A percentile compares a stretch with the other conserved stretches of the same genome.
Conservation (phyloP, 2,329 filamentous ascomycete genomes). For the Cladorrhinum sp. region DNA sequence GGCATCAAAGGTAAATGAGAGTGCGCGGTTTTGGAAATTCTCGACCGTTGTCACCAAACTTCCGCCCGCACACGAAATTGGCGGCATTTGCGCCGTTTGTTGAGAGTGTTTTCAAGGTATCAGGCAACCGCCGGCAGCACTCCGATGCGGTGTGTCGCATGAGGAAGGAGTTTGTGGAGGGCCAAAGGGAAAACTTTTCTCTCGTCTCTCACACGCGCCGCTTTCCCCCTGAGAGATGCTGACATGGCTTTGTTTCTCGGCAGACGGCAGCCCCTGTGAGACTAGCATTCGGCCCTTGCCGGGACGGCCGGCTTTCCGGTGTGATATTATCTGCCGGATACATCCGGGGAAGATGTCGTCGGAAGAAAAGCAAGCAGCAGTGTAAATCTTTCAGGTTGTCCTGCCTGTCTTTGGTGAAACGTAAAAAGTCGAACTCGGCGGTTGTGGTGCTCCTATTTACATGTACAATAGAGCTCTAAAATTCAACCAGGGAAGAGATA, state of each 20-base stretch:
- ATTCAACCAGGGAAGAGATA: not conserved
- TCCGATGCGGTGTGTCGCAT: not conserved
- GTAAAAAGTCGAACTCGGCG: not conserved
- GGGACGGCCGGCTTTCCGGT: slow-evolving; percentile 8
- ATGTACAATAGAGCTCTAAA: not conserved
- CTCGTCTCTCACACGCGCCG: not conserved
- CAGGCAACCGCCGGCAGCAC: not conserved
- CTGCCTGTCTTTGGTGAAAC: not conserved
- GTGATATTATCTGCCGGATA: not conserved
- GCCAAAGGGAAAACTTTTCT: not conserved
- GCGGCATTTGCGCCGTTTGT: slow-evolving; percentile 6
- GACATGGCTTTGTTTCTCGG: slow-evolving; percentile 14
- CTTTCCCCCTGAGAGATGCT: slow-evolving; percentile 11
- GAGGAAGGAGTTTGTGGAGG: slow-evolving; percentile 1
- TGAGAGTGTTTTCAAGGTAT: not conserved
- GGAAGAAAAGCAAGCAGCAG: not conserved
- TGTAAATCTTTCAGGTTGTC: not conserved
- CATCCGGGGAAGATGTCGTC: slow-evolving; percentile 5
- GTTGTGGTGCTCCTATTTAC: not conserved
- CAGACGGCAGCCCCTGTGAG: slow-evolving; percentile 12
- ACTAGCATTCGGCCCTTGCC: slow-evolving; percentile 20
- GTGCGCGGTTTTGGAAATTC: slow-evolving; percentile 11
- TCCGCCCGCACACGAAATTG: too few relatives aligned
- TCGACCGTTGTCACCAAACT: not conserved
- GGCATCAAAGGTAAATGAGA: slow-evolving; percentile 17